A percentile compares a stretch with the other conserved stretches of the same genome.
Conservation (phyloP, 306 rosid species). For the Cajanus cajan region DNA sequence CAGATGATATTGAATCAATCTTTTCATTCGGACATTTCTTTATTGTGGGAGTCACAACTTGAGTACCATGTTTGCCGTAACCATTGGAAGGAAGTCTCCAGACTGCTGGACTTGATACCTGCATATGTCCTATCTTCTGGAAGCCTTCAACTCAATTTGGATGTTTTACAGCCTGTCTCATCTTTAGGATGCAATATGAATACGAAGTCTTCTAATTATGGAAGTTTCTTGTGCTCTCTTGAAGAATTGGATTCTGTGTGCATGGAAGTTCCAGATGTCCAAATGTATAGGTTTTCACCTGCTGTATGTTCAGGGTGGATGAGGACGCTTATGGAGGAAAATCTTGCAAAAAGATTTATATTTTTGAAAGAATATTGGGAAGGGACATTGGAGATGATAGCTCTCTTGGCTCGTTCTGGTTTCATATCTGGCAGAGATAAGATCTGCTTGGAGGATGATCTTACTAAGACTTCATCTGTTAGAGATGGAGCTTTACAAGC, state of each 20-base stretch:
- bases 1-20: slow-evolving; percentile 86
- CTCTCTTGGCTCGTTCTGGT: slow-evolving; percentile 82
- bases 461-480: slow-evolving; percentile 43
- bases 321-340: slow-evolving; percentile 72
- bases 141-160: slow-evolving; percentile 84
- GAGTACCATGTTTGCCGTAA: slow-evolving; percentile 70
- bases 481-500: slow-evolving; percentile 55
- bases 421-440: slow-evolving; percentile 48
- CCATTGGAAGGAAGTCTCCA: slow-evolving; percentile 75
- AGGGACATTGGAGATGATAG: slow-evolving; percentile 68
- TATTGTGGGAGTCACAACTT: slow-evolving; percentile 92
- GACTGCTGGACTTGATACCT: slow-evolving; percentile 70
- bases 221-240: slow-evolving; percentile 62
- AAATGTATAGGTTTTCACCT: slow-evolving; percentile 60
- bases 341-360: slow-evolving; percentile 70
- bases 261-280: slow-evolving; percentile 65
- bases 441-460: slow-evolving; percentile 42
- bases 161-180: slow-evolving; percentile 55
- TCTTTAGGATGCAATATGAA: slow-evolving; percentile 42
- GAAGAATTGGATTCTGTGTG: slow-evolving; percentile 84
- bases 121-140: slow-evolving; percentile 55
- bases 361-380: slow-evolving; percentile 92
- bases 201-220: slow-evolving; percentile 55
- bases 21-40: slow-evolving; percentile 48
- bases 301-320: slow-evolving; percentile 71